Percentiles rank a stretch among this genome's conserved stretches.
These are phyloP conservation scores for Eucalyptus sp. DNA, from an alignment of 345 rosid genomes.

Conservation along the genomic window DNA sequence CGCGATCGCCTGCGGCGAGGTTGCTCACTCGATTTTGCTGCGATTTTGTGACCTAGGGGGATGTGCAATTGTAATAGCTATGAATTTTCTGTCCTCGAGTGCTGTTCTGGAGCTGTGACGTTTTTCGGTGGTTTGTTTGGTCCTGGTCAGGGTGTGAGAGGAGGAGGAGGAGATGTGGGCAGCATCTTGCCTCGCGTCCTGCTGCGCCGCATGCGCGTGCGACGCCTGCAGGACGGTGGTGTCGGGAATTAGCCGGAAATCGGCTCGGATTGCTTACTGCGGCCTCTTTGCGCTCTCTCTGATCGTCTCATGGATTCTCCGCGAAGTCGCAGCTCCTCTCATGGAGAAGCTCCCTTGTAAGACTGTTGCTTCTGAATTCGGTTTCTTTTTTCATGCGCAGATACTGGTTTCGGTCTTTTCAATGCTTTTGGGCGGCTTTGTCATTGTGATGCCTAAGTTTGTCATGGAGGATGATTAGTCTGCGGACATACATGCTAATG, in stretches of 20 bases:
- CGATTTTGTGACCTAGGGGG: background rate
- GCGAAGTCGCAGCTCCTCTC: conserved; percentile 97
- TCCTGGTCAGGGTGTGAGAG: background rate
- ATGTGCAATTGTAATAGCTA: background rate
- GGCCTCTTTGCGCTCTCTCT: conserved; percentile 94
- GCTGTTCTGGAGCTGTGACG: background rate
- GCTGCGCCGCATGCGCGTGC: conserved; percentile 98
- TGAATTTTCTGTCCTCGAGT: background rate
- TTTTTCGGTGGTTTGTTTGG: background rate
- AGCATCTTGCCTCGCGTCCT: conserved; percentile 97
- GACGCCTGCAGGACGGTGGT: conserved; percentile 89
- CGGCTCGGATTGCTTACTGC: conserved; percentile 96
- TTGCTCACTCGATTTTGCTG: background rate
- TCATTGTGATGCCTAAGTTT: background rate
- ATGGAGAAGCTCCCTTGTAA: conserved; percentile 98
- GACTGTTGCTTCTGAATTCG: background rate
- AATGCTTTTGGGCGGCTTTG: background rate
- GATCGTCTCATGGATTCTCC: conserved; percentile 90
- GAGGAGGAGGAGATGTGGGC: conserved; percentile 62
- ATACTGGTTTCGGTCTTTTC: background rate
- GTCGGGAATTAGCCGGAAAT: conserved; percentile 82
- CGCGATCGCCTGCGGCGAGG: background rate
- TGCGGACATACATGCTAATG: background rate
- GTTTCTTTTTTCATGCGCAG: background rate
- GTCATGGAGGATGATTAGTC: background rate